Conservation (phyloP, 257 asterid genomes). For the Gentiana straminea region DNA sequence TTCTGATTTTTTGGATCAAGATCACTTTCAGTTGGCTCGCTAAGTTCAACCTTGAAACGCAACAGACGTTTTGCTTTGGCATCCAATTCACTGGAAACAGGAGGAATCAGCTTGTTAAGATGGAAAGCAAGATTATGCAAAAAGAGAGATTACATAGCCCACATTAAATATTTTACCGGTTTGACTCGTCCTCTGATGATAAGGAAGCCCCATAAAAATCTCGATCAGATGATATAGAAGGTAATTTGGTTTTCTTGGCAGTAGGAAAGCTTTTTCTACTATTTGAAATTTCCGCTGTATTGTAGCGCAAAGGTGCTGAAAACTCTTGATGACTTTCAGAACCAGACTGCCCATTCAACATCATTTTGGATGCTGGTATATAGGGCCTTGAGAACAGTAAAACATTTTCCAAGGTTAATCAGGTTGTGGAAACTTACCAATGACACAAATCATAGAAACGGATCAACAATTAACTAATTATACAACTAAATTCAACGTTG, state of each 20-base stretch:
- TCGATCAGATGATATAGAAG: slow-evolving; percentile 35
- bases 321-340: slow-evolving; percentile 36
- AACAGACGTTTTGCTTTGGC: slow-evolving; percentile 90
- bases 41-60: slow-evolving; percentile 79
- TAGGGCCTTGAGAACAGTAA: slow-evolving; percentile 18
- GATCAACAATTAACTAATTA: too few relatives aligned
- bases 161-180: slow-evolving; percentile 33
- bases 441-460: too few relatives aligned
- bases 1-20: slow-evolving; percentile 29
- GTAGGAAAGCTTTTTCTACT: slow-evolving; percentile 35
- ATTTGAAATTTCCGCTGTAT: slow-evolving; percentile 25
- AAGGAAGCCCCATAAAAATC: slow-evolving; percentile 33
- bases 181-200: slow-evolving; percentile 36
- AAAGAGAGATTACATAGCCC: too few relatives aligned
- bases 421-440: too few relatives aligned
- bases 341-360: slow-evolving; percentile 16
- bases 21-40: slow-evolving; percentile 30
- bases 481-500: too few relatives aligned
- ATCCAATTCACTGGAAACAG: slow-evolving; percentile 51
- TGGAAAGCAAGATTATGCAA: too few relatives aligned
- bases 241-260: slow-evolving; percentile 61
- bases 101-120: not conserved
- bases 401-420: not conserved
- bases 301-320: slow-evolving; percentile 20
- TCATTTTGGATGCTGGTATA: slow-evolving; percentile 31